Conservation (phyloP, 2,329 filamentous ascomycete genomes). For the Fusarium sp. region DNA sequence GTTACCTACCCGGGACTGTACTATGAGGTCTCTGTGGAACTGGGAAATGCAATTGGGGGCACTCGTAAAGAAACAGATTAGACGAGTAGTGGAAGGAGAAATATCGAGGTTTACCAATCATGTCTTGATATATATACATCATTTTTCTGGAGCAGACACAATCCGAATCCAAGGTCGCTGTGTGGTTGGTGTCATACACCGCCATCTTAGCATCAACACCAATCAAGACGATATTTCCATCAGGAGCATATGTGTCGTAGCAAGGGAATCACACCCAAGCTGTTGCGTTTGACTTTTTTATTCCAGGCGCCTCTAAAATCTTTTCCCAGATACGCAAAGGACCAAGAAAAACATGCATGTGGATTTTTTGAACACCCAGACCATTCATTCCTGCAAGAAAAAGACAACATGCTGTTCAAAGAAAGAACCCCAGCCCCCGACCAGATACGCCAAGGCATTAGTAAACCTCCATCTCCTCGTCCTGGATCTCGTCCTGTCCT, state of each 20-base stretch:
- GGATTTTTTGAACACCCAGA: not conserved
- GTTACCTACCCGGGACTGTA: not conserved
- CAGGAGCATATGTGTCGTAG: not conserved
- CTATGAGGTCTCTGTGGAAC: not conserved
- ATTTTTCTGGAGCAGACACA: not conserved
- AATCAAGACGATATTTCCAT: not conserved
- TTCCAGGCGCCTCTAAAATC: not conserved
- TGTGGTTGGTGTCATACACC: not conserved
- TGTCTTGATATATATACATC: not conserved
- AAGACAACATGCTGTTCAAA: not conserved
- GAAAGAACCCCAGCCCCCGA: not conserved
- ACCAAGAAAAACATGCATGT: not conserved
- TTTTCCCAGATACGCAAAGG: not conserved
- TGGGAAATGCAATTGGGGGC: accelerated
- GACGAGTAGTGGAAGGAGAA: not conserved
- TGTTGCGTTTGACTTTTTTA: not conserved
- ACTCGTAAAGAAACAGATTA: not conserved
- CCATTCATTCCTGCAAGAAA: not conserved
- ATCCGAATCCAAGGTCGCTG: not conserved
- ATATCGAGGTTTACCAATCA: not conserved
- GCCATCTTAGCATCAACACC: not conserved
- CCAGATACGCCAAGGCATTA: not conserved
- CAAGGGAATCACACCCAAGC: not conserved
- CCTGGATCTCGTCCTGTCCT: not conserved
- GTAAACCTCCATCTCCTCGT: not conserved